A percentile compares a stretch with the other conserved stretches of the same genome.
These are phyloP conservation scores for Perilla frutescens DNA, from an alignment of 257 asterid species.

Conservation along the genomic window DNA sequence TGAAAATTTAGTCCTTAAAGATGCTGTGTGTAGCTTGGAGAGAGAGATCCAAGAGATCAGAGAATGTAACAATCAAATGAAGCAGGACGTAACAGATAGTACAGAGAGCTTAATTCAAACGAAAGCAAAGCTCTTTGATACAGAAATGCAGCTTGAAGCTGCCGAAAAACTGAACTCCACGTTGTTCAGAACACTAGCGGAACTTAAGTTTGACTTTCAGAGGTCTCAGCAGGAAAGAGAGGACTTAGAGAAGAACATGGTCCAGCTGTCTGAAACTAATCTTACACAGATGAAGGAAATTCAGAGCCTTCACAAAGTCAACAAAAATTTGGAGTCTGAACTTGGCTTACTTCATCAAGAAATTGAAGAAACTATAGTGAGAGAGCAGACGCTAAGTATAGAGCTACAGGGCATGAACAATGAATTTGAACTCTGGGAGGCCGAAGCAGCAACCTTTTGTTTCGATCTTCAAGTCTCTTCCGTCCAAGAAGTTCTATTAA, in stretches of 20 bases:
- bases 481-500: conserved; percentile 62
- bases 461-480: conserved; percentile 89
- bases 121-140: conserved; percentile 60
- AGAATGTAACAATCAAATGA: conserved; percentile 53
- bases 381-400: conserved; percentile 58
- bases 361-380: conserved; percentile 58
- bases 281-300: conserved; percentile 60
- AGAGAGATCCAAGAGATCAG: conserved; percentile 53
- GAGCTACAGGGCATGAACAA: conserved; percentile 66
- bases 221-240: conserved; percentile 51
- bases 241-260: conserved; percentile 54
- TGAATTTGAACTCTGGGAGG: conserved; percentile 82
- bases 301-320: conserved; percentile 54
- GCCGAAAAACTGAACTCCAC: conserved; percentile 58
- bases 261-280: conserved; percentile 55
- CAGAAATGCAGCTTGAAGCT: conserved; percentile 61
- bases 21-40: conserved; percentile 62
- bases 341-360: conserved; percentile 58
- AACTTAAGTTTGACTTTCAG: conserved; percentile 53
- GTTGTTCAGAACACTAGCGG: conserved; percentile 50
- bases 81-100: conserved; percentile 46
- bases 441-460: conserved; percentile 78
- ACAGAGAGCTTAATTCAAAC: conserved; percentile 47
- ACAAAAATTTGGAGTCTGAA: conserved; percentile 59
- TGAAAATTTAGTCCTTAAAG: conserved; percentile 61